Evolutionary conservation across 345 rosid genomes (phyloP).

Genomic region (Salix caprea): DNA sequence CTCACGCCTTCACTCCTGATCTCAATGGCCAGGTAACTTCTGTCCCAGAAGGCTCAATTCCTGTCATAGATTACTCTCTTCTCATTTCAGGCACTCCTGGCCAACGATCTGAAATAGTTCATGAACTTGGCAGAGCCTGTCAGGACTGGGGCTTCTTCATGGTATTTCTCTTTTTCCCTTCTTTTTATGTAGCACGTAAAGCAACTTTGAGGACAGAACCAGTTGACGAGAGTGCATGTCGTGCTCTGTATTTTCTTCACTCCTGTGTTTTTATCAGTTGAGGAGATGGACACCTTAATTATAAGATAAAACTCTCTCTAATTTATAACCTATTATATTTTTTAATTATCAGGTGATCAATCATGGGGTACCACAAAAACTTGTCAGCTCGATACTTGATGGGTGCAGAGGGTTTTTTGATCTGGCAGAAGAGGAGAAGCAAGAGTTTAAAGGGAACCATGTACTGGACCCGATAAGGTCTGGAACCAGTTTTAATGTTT

Average conservation of each 20-base stretch:
- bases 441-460: conserved; percentile 36
- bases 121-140: conserved; percentile 47
- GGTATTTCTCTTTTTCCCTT: conserved; percentile 15
- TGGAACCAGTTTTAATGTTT: conserved; percentile 54
- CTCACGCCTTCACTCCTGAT: conserved; percentile 12
- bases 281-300: too few species aligned
- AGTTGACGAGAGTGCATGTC: too few species aligned
- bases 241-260: too few species aligned
- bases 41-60: conserved; percentile 31
- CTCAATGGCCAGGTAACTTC: conserved; percentile 4
- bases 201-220: too few species aligned
- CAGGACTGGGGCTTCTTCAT: conserved; percentile 59
- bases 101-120: conserved; percentile 27
- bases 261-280: too few species aligned
- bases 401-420: conserved; percentile 35
- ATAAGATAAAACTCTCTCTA: too few species aligned
- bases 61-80: conserved; percentile 45
- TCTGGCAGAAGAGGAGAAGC: conserved; percentile 48
- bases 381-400: conserved; percentile 33
- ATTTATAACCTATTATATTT: neutral
- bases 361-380: conserved; percentile 43
- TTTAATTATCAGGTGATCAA: conserved; percentile 36
- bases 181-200: neutral
- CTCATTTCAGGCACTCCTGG: conserved; percentile 30
- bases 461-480: conserved; percentile 50